Conservation (phyloP, 139 green algal genomes). For the Diplosphaera chodatii region DNA sequence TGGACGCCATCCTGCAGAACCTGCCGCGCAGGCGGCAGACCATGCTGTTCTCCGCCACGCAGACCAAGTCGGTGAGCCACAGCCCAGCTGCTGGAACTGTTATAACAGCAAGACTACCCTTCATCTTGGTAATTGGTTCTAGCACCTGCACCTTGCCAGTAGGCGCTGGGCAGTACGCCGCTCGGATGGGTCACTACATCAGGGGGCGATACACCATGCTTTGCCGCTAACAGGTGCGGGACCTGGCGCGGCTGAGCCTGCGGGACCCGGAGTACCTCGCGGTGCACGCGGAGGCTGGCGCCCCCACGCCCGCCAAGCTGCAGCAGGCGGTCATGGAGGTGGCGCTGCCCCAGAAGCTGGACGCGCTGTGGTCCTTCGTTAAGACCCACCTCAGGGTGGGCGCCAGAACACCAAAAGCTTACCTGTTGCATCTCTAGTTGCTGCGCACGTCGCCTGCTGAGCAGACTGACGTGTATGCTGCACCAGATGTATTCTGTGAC, state of each 20-base stretch:
- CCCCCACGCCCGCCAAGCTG: conserved; percentile 85
- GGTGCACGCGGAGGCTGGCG: conserved; percentile 79
- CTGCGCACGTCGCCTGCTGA: no score
- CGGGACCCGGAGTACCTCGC: conserved; percentile 82
- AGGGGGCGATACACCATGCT: no score
- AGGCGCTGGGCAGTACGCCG: no score
- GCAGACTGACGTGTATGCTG: no score
- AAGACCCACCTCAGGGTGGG: conserved; percentile 76
- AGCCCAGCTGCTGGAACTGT: no score
- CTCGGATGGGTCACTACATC: no score
- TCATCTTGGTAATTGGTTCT: no score
- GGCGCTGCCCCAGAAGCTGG: conserved; percentile 75
- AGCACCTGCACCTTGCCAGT: no score
- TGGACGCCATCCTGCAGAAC: conserved; percentile 94
- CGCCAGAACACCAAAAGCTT: no score
- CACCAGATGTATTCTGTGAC: no score
- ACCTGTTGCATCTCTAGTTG: no score
- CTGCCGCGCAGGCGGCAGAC: conserved; percentile 81
- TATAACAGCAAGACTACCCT: no score
- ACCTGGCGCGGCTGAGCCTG: conserved; percentile 47
- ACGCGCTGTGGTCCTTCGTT: conserved; percentile 94
- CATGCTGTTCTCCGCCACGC: conserved; percentile 77
- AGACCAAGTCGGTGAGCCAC: conserved; percentile 70
- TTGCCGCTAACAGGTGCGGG: conserved; percentile 26
- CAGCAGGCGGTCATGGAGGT: conserved; percentile 50